Conservation (phyloP, 1,139 yeast species). For the Taphrina confusa region DNA sequence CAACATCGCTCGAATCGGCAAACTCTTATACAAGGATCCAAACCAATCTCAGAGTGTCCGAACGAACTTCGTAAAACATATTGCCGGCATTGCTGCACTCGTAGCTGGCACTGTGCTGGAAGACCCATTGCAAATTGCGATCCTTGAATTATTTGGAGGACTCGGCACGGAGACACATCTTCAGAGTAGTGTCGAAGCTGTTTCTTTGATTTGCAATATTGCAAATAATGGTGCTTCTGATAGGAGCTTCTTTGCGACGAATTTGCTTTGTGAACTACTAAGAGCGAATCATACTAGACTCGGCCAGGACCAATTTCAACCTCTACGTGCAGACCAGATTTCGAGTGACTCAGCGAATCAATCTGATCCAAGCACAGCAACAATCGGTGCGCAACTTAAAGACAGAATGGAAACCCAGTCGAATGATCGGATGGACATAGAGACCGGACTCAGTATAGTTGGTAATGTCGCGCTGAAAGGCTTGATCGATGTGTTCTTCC, state of each 20-base stretch:
- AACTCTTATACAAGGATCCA: conserved; percentile 52
- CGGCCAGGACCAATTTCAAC: no score
- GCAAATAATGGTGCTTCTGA: conserved; percentile 44
- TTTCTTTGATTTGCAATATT: conserved; percentile 39
- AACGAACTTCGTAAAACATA: conserved; percentile 50
- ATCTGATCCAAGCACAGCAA: no score
- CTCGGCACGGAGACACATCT: conserved; percentile 27
- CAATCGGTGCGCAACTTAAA: no score
- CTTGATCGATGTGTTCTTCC: neutral
- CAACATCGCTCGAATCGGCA: conserved; percentile 53
- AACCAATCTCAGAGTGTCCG: conserved; percentile 48
- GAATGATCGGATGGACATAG: no score
- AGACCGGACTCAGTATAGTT: neutral
- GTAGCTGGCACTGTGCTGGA: conserved; percentile 43
- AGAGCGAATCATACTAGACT: no score
- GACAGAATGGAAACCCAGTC: no score
- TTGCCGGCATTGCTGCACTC: conserved; percentile 52
- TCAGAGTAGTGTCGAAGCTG: conserved; percentile 25
- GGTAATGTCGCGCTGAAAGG: conserved; percentile 4
- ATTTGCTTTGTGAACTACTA: conserved; percentile 1
- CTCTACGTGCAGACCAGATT: no score
- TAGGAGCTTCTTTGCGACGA: neutral
- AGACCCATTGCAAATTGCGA: conserved; percentile 29
- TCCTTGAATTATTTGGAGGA: conserved; percentile 37
- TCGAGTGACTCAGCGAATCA: no score